Percentiles rank a stretch among this genome's conserved stretches.
Conservation (phyloP, 208 protist species). For the Wallacemonas sp. region DNA sequence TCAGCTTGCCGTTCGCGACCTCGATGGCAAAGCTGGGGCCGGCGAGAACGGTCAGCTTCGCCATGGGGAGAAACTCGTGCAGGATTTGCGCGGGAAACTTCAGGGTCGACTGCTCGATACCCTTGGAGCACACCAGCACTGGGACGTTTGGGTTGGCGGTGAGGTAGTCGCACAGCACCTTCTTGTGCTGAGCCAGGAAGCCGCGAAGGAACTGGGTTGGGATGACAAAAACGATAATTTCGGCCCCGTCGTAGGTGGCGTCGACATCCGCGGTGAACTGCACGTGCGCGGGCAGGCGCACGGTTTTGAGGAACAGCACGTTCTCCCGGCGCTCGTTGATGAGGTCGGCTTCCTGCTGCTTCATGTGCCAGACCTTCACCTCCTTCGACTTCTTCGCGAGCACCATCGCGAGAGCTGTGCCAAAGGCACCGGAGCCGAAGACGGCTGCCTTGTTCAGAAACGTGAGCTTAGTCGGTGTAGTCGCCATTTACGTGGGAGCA, state of each 20-base stretch:
- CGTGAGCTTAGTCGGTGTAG: slow-evolving; percentile 32
- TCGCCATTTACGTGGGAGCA: slow-evolving; percentile 18
- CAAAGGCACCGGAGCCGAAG: slow-evolving; percentile 87
- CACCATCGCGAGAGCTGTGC: slow-evolving; percentile 67
- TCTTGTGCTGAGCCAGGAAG: slow-evolving; percentile 63
- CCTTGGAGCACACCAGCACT: slow-evolving; percentile 79
- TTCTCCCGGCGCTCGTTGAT: slow-evolving; percentile 83
- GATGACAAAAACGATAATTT: slow-evolving; percentile 85
- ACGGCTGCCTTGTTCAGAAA: slow-evolving; percentile 65
- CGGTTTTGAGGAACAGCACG: slow-evolving; percentile 70
- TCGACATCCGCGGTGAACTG: slow-evolving; percentile 58
- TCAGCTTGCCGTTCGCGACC: slow-evolving; percentile 78
- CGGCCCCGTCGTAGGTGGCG: slow-evolving; percentile 44
- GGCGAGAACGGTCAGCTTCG: slow-evolving; percentile 67
- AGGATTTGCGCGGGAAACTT: slow-evolving; percentile 85
- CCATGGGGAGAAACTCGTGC: slow-evolving; percentile 61
- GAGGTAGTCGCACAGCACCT: slow-evolving; percentile 40
- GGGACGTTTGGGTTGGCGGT: slow-evolving; percentile 41
- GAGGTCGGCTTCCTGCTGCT: slow-evolving; percentile 48
- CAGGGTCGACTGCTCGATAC: slow-evolving; percentile 80
- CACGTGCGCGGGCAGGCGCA: slow-evolving; percentile 60
- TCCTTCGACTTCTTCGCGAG: slow-evolving; percentile 68
- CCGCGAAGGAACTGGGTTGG: slow-evolving; percentile 85
- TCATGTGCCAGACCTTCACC: slow-evolving; percentile 81
- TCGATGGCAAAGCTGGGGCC: slow-evolving; percentile 91